Conservation (phyloP, 768 basidiomycete species). For the Rhizopogon salebrosus region DNA sequence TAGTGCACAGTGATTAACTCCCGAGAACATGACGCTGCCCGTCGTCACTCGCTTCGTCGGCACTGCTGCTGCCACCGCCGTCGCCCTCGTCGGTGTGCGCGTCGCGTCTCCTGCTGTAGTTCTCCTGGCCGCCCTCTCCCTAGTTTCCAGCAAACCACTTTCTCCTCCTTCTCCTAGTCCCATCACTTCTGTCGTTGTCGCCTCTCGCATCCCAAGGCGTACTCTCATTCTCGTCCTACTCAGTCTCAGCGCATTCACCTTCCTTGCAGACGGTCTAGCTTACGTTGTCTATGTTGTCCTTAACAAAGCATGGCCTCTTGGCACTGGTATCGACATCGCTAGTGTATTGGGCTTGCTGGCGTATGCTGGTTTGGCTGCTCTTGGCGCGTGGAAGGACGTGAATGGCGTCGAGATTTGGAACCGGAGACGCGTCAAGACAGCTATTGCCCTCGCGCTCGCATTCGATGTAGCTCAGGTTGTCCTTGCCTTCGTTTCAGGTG, state of each 20-base stretch:
- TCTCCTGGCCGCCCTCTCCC: conserved; percentile 54
- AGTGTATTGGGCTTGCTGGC: conserved; percentile 64
- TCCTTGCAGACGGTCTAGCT: conserved; percentile 70
- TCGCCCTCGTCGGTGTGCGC: conserved; percentile 52
- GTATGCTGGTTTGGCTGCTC: conserved; percentile 65
- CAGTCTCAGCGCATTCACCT: conserved; percentile 65
- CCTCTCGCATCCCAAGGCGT: conserved; percentile 68
- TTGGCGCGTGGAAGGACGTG: conserved; percentile 78
- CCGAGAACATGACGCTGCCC: background rate
- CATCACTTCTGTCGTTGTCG: conserved; percentile 76
- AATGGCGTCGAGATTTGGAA: conserved; percentile 67
- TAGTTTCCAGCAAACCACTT: conserved; percentile 45
- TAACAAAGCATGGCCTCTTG: conserved; percentile 56
- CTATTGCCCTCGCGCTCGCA: conserved; percentile 46
- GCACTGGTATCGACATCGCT: conserved; percentile 63
- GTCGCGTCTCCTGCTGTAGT: conserved; percentile 66
- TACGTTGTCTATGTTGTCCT: conserved; percentile 64
- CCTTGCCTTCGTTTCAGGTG: conserved; percentile 31
- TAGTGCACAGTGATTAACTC: conserved; percentile 2
- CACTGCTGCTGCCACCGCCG: conserved; percentile 16
- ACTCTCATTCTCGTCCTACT: conserved; percentile 68
- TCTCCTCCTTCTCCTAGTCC: conserved; percentile 44
- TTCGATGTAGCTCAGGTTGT: conserved; percentile 59
- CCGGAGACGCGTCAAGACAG: conserved; percentile 48
- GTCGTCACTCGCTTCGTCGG: background rate